Conservation (phyloP, 2,329 filamentous ascomycete genomes). For the Beauveria sp. region DNA sequence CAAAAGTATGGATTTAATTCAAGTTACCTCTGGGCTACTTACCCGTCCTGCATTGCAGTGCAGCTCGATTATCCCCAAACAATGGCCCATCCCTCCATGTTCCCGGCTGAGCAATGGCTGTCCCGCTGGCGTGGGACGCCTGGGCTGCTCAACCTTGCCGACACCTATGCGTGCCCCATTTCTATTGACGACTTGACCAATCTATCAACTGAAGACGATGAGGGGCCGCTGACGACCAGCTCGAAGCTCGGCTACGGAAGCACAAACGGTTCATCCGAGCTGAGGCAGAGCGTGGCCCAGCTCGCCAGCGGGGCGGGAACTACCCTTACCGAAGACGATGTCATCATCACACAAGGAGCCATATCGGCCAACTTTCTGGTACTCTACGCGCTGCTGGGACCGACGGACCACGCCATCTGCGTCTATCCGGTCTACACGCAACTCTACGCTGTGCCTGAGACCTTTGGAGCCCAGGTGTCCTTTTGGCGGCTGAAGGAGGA, state of each 20-base stretch:
- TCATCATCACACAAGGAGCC: conserved; percentile 72
- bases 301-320: conserved; percentile 54
- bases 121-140: conserved; percentile 50
- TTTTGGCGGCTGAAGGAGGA: conserved; percentile 64
- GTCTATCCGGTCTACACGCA: conserved; percentile 86
- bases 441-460: conserved; percentile 66
- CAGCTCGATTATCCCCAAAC: neutral
- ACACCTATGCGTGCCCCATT: conserved; percentile 70
- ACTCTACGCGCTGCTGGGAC: conserved; percentile 63
- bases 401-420: conserved; percentile 77
- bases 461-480: conserved; percentile 68
- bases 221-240: conserved; percentile 37
- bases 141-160: conserved; percentile 61
- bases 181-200: conserved; percentile 59
- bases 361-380: conserved; percentile 80
- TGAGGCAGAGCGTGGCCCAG: conserved; percentile 57
- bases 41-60: no score
- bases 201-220: conserved; percentile 48
- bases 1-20: no score
- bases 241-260: conserved; percentile 63
- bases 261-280: conserved; percentile 57
- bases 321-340: conserved; percentile 45
- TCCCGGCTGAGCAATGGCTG: conserved; percentile 69
- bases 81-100: conserved; percentile 28
- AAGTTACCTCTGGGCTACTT: no score